These are phyloP conservation scores for Aspergillus bridgeri DNA, from an alignment of 495 filamentous ascomycete species.

Conservation along the genomic window DNA sequence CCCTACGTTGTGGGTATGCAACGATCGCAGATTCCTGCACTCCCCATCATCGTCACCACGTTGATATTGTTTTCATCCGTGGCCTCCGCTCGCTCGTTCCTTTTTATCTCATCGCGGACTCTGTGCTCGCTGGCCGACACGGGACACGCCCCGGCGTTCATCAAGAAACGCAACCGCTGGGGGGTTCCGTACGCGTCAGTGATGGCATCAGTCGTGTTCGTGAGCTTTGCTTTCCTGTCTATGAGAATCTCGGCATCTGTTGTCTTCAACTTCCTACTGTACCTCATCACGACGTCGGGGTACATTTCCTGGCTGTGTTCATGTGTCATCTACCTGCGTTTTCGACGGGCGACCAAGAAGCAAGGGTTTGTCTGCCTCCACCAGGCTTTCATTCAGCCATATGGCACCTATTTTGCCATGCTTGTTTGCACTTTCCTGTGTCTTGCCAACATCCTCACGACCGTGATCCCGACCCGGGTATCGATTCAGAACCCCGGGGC, in stretches of 20 bases:
- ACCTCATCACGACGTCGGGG: conserved; percentile 55
- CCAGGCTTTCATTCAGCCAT: conserved; percentile 49
- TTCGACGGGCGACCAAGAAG: conserved; percentile 42
- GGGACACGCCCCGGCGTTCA: conserved; percentile 42
- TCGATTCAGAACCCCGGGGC: conserved; percentile 48
- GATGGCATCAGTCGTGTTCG: conserved; percentile 36
- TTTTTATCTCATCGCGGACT: conserved; percentile 53
- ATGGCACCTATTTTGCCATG: conserved; percentile 47
- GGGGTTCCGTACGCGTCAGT: conserved; percentile 49
- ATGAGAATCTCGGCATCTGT: conserved; percentile 26
- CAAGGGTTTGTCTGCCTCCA: conserved; percentile 43
- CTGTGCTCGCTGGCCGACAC: conserved; percentile 46
- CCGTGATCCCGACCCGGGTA: conserved; percentile 48
- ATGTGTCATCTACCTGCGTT: conserved; percentile 53
- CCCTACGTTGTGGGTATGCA: conserved; percentile 35
- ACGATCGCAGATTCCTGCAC: conserved; percentile 49
- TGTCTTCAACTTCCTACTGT: conserved; percentile 52
- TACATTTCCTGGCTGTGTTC: conserved; percentile 60
- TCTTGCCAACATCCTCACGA: conserved; percentile 52
- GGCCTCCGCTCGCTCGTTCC: conserved; percentile 60
- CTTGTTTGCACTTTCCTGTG: conserved; percentile 45
- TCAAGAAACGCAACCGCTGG: conserved; percentile 39
- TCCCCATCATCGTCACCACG: conserved; percentile 64
- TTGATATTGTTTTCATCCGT: conserved; percentile 71
- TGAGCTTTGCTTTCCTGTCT: conserved; percentile 34